These are phyloP conservation scores for Clonostachys chloroleuca DNA, from an alignment of 2,329 filamentous ascomycete genomes.

Conservation along the genomic window DNA sequence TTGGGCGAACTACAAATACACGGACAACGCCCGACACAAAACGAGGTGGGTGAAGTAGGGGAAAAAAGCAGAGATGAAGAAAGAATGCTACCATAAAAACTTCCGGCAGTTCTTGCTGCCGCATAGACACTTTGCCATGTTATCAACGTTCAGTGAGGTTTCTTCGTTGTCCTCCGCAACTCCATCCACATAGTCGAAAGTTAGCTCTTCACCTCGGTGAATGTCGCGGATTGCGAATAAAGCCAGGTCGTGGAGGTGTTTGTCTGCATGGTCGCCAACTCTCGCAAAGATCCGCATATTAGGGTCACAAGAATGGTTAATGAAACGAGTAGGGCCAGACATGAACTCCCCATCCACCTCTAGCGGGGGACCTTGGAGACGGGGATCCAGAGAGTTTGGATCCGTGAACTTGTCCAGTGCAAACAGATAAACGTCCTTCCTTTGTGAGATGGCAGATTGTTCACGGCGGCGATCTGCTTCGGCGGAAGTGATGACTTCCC, in stretches of 20 bases:
- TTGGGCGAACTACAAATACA: no score
- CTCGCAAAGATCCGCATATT: slow-evolving; percentile 78
- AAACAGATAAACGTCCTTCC: slow-evolving; percentile 78
- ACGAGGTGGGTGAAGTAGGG: not conserved
- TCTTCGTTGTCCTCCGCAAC: slow-evolving; percentile 46
- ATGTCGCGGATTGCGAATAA: slow-evolving; percentile 71
- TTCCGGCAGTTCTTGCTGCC: slow-evolving; percentile 62
- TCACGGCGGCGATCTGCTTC: slow-evolving; percentile 64
- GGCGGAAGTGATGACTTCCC: slow-evolving; percentile 59
- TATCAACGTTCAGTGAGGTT: slow-evolving; percentile 29
- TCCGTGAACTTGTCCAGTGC: slow-evolving; percentile 76
- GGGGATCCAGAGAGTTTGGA: slow-evolving; percentile 46
- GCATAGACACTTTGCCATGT: slow-evolving; percentile 59
- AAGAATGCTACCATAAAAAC: slow-evolving; percentile 54
- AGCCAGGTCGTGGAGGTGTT: slow-evolving; percentile 70
- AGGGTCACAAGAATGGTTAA: slow-evolving; percentile 78
- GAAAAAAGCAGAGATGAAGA: not conserved
- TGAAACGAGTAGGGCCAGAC: slow-evolving; percentile 75
- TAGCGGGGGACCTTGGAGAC: slow-evolving; percentile 50
- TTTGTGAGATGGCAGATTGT: slow-evolving; percentile 45
- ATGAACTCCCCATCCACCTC: slow-evolving; percentile 71
- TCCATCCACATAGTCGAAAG: slow-evolving; percentile 75
- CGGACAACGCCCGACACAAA: no score
- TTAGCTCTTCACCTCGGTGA: slow-evolving; percentile 62
- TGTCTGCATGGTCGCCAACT: slow-evolving; percentile 72